Evolutionary conservation across 768 basidiomycete species (phyloP), one percentile per base, ranked within the genome.

Genomic region (Holtermannia corniformis): DNA sequence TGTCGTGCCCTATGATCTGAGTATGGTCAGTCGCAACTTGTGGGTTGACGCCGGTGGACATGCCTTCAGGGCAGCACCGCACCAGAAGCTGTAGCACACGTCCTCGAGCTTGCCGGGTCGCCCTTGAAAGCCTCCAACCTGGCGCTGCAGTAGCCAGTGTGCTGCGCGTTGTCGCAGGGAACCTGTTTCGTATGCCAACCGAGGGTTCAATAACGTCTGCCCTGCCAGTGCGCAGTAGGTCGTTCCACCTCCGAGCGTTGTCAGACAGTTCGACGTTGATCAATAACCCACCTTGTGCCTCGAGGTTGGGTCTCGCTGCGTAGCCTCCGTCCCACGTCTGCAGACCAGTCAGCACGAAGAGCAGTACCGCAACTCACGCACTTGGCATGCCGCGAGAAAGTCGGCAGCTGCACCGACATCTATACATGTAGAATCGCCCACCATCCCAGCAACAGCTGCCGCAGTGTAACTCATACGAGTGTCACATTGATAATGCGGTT

Each of bases 11-110:
- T 4, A 95, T 77, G 28, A 93, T 83, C 90, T 92, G 51, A 14
- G 12, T 4, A 26, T 11, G 13, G 43, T 44, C 20, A n/a, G 45
- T 49, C 22, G 46, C 27, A 47, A 51, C 51, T 32, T 20, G 21
- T 21, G 44, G 40, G 42, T 41, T 41, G 25, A 49, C 23, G 44
- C 51, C 20, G 32, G 22, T 24, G 21, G 37, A 68, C 80, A 48
- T 57, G 92, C 92, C 65, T 79, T 72, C 10, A 96, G 72, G 0
- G 87, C 78, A 7, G 83, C 91, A 2, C 87, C 84, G 60, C 85
- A 85, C 93, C 93, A 99, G 71, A 95, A 97, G 58, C 86, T 87
- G 72, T 99, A 99, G 69, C 93, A 99, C 2, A 90, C 87, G 58
- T 97, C 93, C 4, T 85, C 80, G 3, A 78, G 76, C 73, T 99